Conservation (phyloP, 1,139 yeast species). For the Debaryomyces nepalensis region DNA sequence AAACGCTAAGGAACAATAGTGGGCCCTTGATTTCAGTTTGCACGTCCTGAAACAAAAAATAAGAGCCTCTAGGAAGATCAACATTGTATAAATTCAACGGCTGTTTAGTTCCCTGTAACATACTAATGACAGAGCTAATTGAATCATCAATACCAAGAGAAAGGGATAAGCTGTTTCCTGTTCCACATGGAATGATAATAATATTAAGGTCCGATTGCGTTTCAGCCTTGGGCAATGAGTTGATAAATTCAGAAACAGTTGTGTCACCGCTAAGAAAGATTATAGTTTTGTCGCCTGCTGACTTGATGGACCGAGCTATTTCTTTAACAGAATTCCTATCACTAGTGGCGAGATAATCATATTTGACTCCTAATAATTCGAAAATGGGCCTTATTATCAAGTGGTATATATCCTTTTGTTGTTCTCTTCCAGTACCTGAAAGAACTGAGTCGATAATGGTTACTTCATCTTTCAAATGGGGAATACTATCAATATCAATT, state of each 20-base stretch:
- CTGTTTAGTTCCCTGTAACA: conserved; percentile 38
- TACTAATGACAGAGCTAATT: conserved; percentile 44
- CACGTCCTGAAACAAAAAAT: conserved; percentile 29
- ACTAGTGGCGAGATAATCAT: conserved; percentile 46
- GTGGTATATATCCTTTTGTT: conserved; percentile 43
- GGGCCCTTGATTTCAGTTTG: conserved; percentile 25
- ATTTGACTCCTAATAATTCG: conserved; percentile 33
- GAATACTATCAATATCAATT: conserved; percentile 4
- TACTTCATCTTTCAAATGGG: conserved; percentile 5
- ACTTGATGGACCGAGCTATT: conserved; percentile 35
- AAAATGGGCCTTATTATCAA: conserved; percentile 53
- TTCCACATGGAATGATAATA: conserved; percentile 74
- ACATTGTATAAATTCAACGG: conserved; percentile 62
- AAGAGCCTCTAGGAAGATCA: conserved; percentile 54
- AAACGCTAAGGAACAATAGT: conserved; percentile 63
- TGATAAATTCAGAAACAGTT: conserved; percentile 75
- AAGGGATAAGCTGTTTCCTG: conserved; percentile 81
- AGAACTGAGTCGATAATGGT: conserved; percentile 54
- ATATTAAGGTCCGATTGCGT: conserved; percentile 31
- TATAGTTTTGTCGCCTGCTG: conserved; percentile 40
- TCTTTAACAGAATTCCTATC: conserved; percentile 36
- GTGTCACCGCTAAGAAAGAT: conserved; percentile 86
- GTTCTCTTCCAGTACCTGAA: conserved; percentile 59
- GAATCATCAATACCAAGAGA: conserved; percentile 54
- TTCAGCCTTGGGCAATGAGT: conserved; percentile 38